Base-by-base conservation (phyloP, 495 filamentous ascomycete species). In the Hamigera avellanea region DNA sequence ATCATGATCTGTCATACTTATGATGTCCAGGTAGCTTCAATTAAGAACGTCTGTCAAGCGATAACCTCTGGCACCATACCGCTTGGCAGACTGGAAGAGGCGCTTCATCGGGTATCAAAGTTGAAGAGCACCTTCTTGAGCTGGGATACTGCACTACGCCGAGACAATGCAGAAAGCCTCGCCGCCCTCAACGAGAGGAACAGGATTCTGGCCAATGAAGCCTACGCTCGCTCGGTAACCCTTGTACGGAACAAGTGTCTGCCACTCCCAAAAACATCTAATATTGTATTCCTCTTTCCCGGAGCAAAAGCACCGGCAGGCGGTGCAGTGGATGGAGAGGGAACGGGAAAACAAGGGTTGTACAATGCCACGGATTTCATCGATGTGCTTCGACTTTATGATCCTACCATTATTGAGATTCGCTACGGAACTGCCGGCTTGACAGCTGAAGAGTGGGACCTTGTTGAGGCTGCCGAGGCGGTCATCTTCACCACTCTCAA, bases 1-100 rank as follows among this genome's bases (percentile, higher is more conserved):
- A 50, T 66, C 10, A 69, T 69, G 66, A 53, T 71, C 8, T 71
- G 66, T 36, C 67, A 71, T 43, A 71, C 67, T 6, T 67, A 61
- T 36, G 45, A 50, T 8, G 63, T 62, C 17, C 67, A 71, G 34
- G 49, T 65, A 8, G 57, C 42, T 3, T 62, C 67, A 2, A 65
- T 71, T 17, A 52, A 59, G 28, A 42, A 48, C 14, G 56, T 71
- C 1, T 45, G 52, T 26, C 39, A 64, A 36, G 67, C 66, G 8
- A 46, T 69, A 1, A 39, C 57, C 28, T 55, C 55, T 25, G 66
- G 63, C 4, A 38, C 49, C 5, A 36, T 71, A 19, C 36, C 49
- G 1, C 15, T 40, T 26, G 43, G 48, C 2, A 50, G 53, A 4
- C 42, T 71, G 12, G 46, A 58, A 19, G 46, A 63, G 8, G 64